These are phyloP conservation scores for Solanum ossicruentum DNA, from an alignment of 257 asterid species.

Conservation along the genomic window DNA sequence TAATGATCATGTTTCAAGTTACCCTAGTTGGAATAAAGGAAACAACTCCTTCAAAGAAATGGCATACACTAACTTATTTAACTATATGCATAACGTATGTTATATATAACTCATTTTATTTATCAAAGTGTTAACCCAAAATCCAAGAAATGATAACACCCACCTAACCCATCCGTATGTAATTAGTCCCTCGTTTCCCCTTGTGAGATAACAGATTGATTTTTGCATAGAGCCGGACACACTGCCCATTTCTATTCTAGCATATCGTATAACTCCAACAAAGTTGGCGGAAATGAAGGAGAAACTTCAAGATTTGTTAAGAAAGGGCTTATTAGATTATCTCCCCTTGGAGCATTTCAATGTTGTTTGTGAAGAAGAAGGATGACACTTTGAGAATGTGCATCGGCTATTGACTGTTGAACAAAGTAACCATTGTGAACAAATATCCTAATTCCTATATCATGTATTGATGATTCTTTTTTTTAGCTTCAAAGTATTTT, in stretches of 20 bases:
- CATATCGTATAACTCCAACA: no score
- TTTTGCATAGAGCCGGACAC: neutral
- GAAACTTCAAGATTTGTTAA: neutral
- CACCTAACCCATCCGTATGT: neutral
- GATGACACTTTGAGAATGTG: neutral
- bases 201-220: no score
- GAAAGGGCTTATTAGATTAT: no score
- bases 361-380: neutral
- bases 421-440: neutral
- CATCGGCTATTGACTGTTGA: no score
- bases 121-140: neutral
- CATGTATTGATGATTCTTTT: neutral
- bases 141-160: neutral
- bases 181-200: neutral
- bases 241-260: neutral
- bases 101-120: neutral
- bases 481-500: no score
- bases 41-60: neutral
- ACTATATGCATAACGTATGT: neutral
- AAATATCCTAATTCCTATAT: neutral
- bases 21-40: neutral
- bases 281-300: neutral
- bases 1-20: neutral
- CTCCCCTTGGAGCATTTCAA: neutral
- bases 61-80: neutral